Evolutionary conservation across 2,329 filamentous ascomycete species (phyloP), one percentile per base, ranked within the genome.

Genomic region (Neonectria magnoliae): DNA sequence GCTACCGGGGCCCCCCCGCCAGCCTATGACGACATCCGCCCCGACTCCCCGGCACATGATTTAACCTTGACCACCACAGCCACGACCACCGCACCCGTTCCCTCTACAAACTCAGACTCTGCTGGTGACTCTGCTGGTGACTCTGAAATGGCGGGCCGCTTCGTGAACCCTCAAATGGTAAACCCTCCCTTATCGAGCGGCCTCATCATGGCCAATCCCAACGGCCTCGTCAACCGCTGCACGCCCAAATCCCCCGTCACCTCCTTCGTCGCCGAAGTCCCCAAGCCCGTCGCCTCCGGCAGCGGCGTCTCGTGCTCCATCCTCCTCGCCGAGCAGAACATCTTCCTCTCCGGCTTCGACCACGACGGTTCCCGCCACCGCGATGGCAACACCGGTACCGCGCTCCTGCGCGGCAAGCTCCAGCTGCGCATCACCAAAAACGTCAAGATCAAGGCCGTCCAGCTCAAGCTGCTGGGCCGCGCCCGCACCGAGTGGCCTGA

Each of bases 401-500:
- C 94, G 1, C 90, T 99, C 76, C 84, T 99, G 14, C 88, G 96
- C 60, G 96, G 96, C 18, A 94, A 90, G 69, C 80, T 99, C 60
- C 91, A 93, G 73, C 78, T 99, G 42, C 91, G 91, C 64, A 87
- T 98, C 13, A 90, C 92, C 50, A 98, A 98, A 76, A 92, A 93
- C 69, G 89, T 94, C 51, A 99, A 99, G 80, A 90, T 99, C 70
- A 98, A 97, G 82, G 91, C 93, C 4, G 88, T 99, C 25, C 94
- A 92, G 6, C 84, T 99, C 57, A 95, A 93, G 73, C 92, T 99
- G 71, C 88, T 90, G 44, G 96, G 95, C 31, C 91, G 90, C 76
- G 93, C 94, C 3, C 88, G 91, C 68, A 98, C 96, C 1, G 94
- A 97, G 76, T 99, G 96, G 96, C 95, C 96, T 16, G 96, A 98